Base-by-base conservation (phyloP, 2,329 filamentous ascomycete genomes). In the Aschersonia sp. region DNA sequence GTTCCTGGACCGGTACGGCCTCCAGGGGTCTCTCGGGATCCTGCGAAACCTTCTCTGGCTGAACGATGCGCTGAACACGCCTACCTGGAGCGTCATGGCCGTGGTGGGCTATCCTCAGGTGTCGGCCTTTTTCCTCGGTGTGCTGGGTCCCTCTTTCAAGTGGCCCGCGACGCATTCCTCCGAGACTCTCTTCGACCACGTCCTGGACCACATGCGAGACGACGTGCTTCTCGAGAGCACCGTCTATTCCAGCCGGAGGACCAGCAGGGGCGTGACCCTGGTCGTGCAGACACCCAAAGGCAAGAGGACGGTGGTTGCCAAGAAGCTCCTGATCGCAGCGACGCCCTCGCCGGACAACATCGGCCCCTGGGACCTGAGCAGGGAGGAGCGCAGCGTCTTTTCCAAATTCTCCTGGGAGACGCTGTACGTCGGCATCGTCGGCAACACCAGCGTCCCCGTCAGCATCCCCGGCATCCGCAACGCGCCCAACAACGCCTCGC, bases 261-360 rank as follows among this genome's bases (percentile, higher is more conserved):
- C 45, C 6, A 30, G 14, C 10, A 7, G 10, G 5, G 45, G 45
- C 37, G 45, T 46, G 39, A 32, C 12, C 30, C 14, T 46, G 45
- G 30, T 11, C 11, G 30, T 46, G 22, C 10, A 46, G 11, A 46
- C 45, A 30, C 45, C 39, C 11, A 32, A 29, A 31, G 45, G 45
- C 5, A 14, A 4, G 8, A 42, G 39, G 39, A 42, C 39, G 12
- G 45, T 46, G 10, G 35, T 45, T 10, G 53, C 54, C 4, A 58
- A 57, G 48, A 62, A 59, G 52, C 51, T 62, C 0, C 52, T 62
- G 1, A 48, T 62, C 22, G 58, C 60, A 1, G 53, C 57, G 2
- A 55, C 59, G 0, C 59, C 58, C 6, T 57, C 57, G 0, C 47
- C 52, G 0, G 44, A 51, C 1, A 61, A 60, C 41, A 45, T 59